Evolutionary conservation across 805 yeast genomes (phyloP), one percentile per base, ranked within the genome.

Genomic region (Myxozyma melibiosi): DNA sequence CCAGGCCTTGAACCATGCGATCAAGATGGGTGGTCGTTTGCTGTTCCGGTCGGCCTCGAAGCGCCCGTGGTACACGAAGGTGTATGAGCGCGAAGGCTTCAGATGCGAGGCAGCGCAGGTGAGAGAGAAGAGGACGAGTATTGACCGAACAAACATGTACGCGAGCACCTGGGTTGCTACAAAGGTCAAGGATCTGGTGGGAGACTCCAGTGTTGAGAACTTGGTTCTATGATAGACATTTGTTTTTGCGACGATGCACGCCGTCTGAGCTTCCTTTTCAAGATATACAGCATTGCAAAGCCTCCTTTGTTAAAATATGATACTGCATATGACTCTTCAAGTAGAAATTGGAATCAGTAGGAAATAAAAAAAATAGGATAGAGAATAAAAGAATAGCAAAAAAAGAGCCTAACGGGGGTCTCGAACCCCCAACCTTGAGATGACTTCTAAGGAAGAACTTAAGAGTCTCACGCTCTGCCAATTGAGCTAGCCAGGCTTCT

Each of bases 81-180:
- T 79, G 22, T 88, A 86, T 70, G 89, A 87, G 71, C 72, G 73
- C 46, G 74, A 76, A 55, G 96, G 95, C 0, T 88, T 86, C 70
- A 70, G 66, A 43, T 85, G 91, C 71, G 76, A 79, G 55, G 80
- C 92, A 13, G 92, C 85, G 18, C 91, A 84, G 14, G 77, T 84
- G 22, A 80, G 96, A 72, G 70, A 73, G 51, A 71, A 84, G 20
- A 88, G 88, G 7, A 73, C 76, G 53, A 76, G 86, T 56, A 88
- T 88, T 69, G 95, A 88, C 70, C 78, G 95, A 63, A 86, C 84
- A 62, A 88, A 88, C 72, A 88, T 88, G 95, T 88, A 88, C 69
- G 94, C 95, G 2, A 85, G 92, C 2, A 87, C 95, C 1, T 88
- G 95, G 95, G 82, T 88, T 34, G 62, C 62, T 7, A 57, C 62